Evolutionary conservation across 2,329 filamentous ascomycete genomes (phyloP).

Genomic region (Metarhizium robertsii): DNA sequence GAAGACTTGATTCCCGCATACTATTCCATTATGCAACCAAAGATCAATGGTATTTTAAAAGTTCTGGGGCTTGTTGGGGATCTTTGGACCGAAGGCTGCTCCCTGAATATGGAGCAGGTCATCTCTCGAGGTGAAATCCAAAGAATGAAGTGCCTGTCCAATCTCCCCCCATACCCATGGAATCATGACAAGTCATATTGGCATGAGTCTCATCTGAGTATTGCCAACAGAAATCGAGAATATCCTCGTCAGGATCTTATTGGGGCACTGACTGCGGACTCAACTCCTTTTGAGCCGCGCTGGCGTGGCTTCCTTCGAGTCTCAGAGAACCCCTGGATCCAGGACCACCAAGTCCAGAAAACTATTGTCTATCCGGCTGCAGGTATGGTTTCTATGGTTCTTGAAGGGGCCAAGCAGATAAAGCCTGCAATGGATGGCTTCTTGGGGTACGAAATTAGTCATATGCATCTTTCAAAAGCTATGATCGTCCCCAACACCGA

Average conservation of each 20-base stretch:
- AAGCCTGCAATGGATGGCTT: conserved; percentile 14
- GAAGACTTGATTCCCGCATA: conserved; percentile 12
- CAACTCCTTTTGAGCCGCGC: conserved; percentile 33
- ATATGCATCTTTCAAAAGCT: conserved; percentile 39
- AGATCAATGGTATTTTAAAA: conserved; percentile 12
- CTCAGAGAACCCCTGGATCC: conserved; percentile 41
- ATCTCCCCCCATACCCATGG: conserved; percentile 45
- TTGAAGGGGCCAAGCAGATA: conserved; percentile 37
- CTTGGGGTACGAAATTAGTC: conserved; percentile 31
- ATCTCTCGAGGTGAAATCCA: conserved; percentile 11
- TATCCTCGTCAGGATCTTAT: conserved; percentile 41
- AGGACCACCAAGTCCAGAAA: conserved; percentile 41
- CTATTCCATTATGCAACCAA: conserved; percentile 18
- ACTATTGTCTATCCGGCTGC: conserved; percentile 41
- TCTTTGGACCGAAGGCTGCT: conserved; percentile 27
- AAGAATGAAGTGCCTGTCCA: conserved; percentile 26
- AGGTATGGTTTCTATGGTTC: conserved; percentile 38
- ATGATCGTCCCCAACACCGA: conserved; percentile 38
- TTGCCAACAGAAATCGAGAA: conserved; percentile 32
- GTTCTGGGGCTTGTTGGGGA: conserved; percentile 24
- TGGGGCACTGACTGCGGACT: conserved; percentile 34
- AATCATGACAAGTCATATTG: conserved; percentile 43
- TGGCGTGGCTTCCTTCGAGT: conserved; percentile 41
- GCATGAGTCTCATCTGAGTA: conserved; percentile 40
- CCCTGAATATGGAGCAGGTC: conserved; percentile 21